Evolutionary conservation across 805 yeast genomes (phyloP).

Genomic region (Teunomyces lycoperdinae): DNA sequence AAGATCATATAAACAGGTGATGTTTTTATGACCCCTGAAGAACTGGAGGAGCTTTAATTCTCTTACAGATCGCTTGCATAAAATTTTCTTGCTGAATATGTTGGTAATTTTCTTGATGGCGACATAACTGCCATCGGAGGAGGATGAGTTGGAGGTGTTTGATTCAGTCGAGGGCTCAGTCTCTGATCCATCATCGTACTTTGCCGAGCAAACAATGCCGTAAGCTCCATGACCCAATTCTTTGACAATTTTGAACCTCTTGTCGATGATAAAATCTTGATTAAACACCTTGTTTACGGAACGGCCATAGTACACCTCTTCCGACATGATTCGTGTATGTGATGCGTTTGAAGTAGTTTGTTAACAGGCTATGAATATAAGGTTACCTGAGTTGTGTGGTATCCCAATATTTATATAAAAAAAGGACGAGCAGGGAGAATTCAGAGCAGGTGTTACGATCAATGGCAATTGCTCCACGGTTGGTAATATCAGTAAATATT

Average conservation of each 20-base stretch:
- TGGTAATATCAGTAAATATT: background rate
- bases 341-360: background rate
- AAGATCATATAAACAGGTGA: conserved; percentile 90
- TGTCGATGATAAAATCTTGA: conserved; percentile 91
- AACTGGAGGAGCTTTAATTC: conserved; percentile 88
- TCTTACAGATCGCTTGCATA: conserved; percentile 88
- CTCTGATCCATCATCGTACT: conserved; percentile 70
- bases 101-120: conserved; percentile 97
- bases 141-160: conserved; percentile 10
- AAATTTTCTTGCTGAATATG: conserved; percentile 84
- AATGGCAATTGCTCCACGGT: background rate
- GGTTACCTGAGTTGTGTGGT: background rate
- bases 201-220: conserved; percentile 94
- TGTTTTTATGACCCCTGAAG: conserved; percentile 94
- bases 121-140: conserved; percentile 46
- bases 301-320: conserved; percentile 26
- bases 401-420: background rate
- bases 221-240: conserved; percentile 98
- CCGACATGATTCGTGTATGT: background rate
- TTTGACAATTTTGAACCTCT: conserved; percentile 80
- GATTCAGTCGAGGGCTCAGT: conserved; percentile 3
- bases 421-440: background rate
- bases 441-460: background rate
- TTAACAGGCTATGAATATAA: background rate
- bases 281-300: conserved; percentile 46